phyloP scores from a whole-genome alignment of 2,329 filamentous ascomycete genomes.

The Xylariaceae sp. region DNA sequence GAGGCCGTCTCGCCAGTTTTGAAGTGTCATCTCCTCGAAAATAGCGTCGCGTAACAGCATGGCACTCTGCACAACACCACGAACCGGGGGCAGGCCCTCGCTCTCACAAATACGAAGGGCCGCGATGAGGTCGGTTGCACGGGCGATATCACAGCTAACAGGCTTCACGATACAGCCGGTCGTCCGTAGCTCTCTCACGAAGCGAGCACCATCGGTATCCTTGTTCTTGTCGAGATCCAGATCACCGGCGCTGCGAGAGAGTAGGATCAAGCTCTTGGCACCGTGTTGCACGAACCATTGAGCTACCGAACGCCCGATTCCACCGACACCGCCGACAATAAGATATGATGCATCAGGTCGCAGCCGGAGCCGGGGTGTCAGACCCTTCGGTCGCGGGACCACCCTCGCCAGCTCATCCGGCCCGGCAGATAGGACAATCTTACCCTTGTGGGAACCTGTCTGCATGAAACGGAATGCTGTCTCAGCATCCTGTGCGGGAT shows the following conservation, averaged over 20 bases:
- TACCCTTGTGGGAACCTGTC: constrained; percentile 37
- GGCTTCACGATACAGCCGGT: background rate
- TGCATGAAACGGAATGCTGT: constrained; percentile 39
- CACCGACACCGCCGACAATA: constrained; percentile 21
- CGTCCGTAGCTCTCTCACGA: background rate
- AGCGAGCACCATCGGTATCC: background rate
- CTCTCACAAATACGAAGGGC: background rate
- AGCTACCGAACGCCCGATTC: constrained; percentile 16
- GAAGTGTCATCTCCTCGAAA: background rate
- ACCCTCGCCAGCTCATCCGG: background rate
- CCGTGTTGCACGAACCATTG: constrained; percentile 19
- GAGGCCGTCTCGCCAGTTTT: background rate
- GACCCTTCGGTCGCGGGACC: background rate
- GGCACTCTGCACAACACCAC: background rate
- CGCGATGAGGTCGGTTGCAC: background rate
- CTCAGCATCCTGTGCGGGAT: constrained; percentile 23
- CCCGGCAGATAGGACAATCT: constrained; percentile 27
- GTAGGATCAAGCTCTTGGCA: constrained; percentile 14
- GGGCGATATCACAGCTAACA: background rate
- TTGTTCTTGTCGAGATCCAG: background rate
- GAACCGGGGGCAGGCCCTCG: background rate
- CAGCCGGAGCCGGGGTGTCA: background rate
- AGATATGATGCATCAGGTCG: constrained; percentile 14
- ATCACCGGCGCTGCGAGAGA: constrained; percentile 6
- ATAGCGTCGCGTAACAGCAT: background rate